Base-by-base conservation (phyloP, 805 yeast species). In the Candida succiphila region DNA sequence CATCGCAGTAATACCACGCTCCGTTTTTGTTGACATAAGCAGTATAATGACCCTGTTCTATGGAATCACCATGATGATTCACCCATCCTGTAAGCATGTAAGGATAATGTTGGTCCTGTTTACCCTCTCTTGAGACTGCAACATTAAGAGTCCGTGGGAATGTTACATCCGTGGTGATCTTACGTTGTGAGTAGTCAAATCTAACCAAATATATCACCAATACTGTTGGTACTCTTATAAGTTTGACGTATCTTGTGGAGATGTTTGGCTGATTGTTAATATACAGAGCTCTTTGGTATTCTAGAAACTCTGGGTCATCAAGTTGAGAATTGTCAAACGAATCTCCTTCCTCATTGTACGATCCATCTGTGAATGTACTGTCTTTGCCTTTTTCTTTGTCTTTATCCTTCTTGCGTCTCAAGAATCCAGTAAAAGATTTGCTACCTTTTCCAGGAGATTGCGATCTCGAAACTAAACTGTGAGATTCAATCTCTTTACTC, bases 21-120 rank as follows among this genome's bases (percentile, higher is more conserved):
- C 76, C 76, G 37, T 65, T 63, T 6, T 56, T 53, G 44, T 76
- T 71, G 3, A 78, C 76, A 30, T 78, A 54, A 1, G 86, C 63
- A 1, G 88, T 82, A 48, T 82, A 82, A 52, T 82, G 94, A 0
- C 94, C 94, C 32, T 83, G 75, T 37, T 73, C 69, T 34, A 80
- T 58, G 28, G 71, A 70, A 1, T 46, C 29, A 2, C 94, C 92
- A 36, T 67, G 63, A 49, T 82, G 94, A 46, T 80, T 81, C 4
- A 82, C 76, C 39, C 79, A 63, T 1, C 82, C 83, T 36, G 65
- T 65, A 25, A 82, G 54, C 39, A 62, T 69, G 48, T 80, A 82
- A 55, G 62, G 17, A 42, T 56, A 25, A 47, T 46, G 18, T 30
- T 51, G 29, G 14, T 20, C 10, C 10, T 36, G 4, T 4, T 5